Percentiles rank a stretch among this genome's conserved stretches.
These are phyloP conservation scores for Malus fusca DNA, from an alignment of 306 rosid genomes.

Conservation along the genomic window DNA sequence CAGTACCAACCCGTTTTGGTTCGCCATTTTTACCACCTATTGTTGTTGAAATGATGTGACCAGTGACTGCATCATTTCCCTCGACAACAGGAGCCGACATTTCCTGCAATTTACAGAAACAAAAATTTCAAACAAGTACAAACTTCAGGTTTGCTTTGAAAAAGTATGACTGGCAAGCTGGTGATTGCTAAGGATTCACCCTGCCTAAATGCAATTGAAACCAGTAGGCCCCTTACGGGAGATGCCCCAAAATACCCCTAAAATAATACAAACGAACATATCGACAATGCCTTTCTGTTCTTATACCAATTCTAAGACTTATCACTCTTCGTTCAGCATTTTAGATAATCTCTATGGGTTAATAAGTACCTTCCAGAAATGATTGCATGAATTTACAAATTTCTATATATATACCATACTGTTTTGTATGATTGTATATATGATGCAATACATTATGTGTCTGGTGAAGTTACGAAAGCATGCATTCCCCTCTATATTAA, in stretches of 20 bases:
- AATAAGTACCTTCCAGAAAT: background rate
- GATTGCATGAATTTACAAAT: no score
- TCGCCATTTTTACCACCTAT: slow-evolving; percentile 95
- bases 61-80: slow-evolving; percentile 78
- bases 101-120: slow-evolving; percentile 51
- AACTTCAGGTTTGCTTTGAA: background rate
- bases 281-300: background rate
- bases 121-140: background rate
- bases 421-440: background rate
- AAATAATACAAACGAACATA: background rate
- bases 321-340: background rate
- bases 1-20: slow-evolving; percentile 65
- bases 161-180: background rate
- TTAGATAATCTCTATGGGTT: background rate
- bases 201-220: background rate
- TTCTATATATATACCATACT: background rate
- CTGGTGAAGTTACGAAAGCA: background rate
- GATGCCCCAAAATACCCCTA: background rate
- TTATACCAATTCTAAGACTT: background rate
- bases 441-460: background rate
- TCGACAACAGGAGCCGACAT: slow-evolving; percentile 63
- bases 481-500: background rate
- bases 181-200: slow-evolving; percentile 6
- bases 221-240: background rate
- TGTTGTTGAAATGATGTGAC: slow-evolving; percentile 90